Evolutionary conservation across 768 basidiomycete species (phyloP).

Genomic region (Pholiota conissans): DNA sequence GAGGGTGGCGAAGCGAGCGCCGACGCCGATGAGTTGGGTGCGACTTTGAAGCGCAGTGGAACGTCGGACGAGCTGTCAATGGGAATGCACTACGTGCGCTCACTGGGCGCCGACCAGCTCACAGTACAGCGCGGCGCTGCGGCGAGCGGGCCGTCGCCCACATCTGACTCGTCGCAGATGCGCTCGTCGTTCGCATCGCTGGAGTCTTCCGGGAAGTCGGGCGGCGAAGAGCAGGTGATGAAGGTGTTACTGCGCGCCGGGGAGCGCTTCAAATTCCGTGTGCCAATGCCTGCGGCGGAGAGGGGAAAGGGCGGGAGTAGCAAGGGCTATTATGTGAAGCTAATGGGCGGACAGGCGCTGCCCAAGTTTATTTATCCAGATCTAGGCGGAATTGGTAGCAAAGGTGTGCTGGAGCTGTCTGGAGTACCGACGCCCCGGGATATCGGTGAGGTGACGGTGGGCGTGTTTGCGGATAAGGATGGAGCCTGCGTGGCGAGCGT

Average conservation of each 20-base stretch:
- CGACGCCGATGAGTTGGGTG: constrained; percentile 26
- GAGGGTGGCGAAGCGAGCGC: constrained; percentile 16
- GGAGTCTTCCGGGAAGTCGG: constrained; percentile 54
- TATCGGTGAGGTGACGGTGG: constrained; percentile 54
- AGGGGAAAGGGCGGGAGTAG: constrained; percentile 27
- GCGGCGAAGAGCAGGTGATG: constrained; percentile 26
- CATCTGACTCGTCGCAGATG: constrained; percentile 31
- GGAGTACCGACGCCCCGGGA: constrained; percentile 52
- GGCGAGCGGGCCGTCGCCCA: constrained; percentile 30
- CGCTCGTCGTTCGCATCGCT: constrained; percentile 65
- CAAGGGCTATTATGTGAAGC: constrained; percentile 45
- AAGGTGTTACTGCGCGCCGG: constrained; percentile 55
- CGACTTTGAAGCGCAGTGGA: constrained; percentile 32
- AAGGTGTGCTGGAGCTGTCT: constrained; percentile 54
- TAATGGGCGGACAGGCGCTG: constrained; percentile 51
- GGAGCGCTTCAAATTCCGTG: constrained; percentile 59
- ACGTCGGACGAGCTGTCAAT: constrained; percentile 67
- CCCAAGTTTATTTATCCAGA: constrained; percentile 60
- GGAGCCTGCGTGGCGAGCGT: constrained; percentile 55
- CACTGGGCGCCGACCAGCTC: constrained; percentile 56
- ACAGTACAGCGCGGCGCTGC: constrained; percentile 19
- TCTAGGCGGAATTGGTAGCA: constrained; percentile 40
- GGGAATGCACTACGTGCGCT: constrained; percentile 70
- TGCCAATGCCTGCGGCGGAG: constrained; percentile 35
- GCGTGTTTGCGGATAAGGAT: constrained; percentile 51